Conservation (phyloP, 116 monocot genomes). For the Thalassia testudinum region DNA sequence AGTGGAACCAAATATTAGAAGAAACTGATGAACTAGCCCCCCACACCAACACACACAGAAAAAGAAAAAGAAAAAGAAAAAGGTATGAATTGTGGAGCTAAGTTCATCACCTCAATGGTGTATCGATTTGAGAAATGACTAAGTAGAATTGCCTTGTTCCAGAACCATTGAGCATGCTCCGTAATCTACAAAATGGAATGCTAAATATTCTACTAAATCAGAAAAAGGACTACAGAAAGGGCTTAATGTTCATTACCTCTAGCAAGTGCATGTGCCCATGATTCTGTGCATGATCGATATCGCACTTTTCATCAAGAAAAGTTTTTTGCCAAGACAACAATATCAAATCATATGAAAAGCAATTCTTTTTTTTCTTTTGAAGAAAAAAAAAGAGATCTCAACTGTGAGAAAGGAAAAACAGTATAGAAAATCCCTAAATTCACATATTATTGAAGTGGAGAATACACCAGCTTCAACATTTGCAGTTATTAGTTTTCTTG, state of each 20-base stretch:
- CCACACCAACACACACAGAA: no score
- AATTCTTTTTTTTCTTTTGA: no score
- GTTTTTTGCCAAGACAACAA: slow-evolving; percentile 40
- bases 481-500: no score
- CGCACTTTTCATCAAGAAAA: slow-evolving; percentile 69
- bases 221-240: background rate
- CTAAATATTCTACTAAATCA: background rate
- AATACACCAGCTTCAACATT: no score
- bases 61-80: background rate
- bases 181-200: slow-evolving; percentile 33
- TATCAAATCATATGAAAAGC: no score
- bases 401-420: no score
- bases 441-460: no score
- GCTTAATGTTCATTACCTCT: slow-evolving; percentile 31
- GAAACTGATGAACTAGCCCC: no score
- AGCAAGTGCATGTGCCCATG: slow-evolving; percentile 82
- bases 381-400: no score
- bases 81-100: background rate
- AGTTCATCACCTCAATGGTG: slow-evolving; percentile 49
- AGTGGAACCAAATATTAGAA: no score
- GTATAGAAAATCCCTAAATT: no score
- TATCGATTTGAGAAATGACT: slow-evolving; percentile 93
- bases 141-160: slow-evolving; percentile 82
- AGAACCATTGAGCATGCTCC: slow-evolving; percentile 81
- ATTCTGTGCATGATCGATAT: slow-evolving; percentile 53